Evolutionary conservation across 345 rosid species (phyloP).

Genomic region (Salix suchowensis): DNA sequence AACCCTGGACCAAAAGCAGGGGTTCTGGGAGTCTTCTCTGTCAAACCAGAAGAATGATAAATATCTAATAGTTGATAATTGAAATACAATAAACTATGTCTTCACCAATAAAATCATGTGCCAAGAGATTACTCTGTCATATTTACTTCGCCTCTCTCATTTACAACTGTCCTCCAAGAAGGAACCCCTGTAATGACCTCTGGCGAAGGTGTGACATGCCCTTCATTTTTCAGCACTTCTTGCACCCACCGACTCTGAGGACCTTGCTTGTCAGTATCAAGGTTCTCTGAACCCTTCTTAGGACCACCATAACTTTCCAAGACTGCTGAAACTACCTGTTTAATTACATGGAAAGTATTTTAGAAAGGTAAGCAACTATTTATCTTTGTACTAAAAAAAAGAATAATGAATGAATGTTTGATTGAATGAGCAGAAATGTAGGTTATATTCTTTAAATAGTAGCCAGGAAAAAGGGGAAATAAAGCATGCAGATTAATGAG

Average conservation of each 20-base stretch:
- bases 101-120: constrained; percentile 15
- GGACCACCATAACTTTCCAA: constrained; percentile 69
- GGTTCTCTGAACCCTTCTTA: constrained; percentile 37
- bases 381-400: neutral
- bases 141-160: constrained; percentile 71
- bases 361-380: neutral
- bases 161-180: constrained; percentile 69
- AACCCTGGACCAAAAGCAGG: constrained; percentile 89
- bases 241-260: constrained; percentile 61
- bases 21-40: constrained; percentile 75
- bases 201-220: constrained; percentile 41
- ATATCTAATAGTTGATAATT: constrained; percentile 5
- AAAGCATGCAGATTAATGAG: neutral
- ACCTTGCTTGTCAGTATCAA: constrained; percentile 25
- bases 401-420: neutral
- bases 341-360: neutral
- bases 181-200: constrained; percentile 48
- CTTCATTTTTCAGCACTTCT: constrained; percentile 72
- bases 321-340: constrained; percentile 81
- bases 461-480: neutral
- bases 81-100: constrained; percentile 1
- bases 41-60: constrained; percentile 16
- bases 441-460: neutral
- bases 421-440: neutral
- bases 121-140: constrained; percentile 54